Conservation (phyloP, 2,329 filamentous ascomycete genomes). For the Cercospora brassicicola region DNA sequence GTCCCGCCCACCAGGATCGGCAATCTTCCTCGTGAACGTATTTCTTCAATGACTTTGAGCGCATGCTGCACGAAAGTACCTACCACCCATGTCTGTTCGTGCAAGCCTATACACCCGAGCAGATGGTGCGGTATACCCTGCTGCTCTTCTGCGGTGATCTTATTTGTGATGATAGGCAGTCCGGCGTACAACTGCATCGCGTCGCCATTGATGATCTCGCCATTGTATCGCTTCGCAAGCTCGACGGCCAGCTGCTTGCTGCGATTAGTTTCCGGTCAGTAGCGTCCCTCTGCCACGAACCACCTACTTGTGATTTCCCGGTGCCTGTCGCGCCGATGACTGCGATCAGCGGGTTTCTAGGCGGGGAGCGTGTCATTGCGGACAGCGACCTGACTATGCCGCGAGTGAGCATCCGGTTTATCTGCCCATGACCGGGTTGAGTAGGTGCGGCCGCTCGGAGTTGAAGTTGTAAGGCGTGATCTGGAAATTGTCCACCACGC, state of each 20-base stretch:
- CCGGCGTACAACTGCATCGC: conserved; percentile 97
- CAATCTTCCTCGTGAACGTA: conserved; percentile 72
- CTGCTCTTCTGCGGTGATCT: conserved; percentile 73
- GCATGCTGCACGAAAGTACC: conserved; percentile 73
- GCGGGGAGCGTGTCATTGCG: conserved; percentile 29
- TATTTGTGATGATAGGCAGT: conserved; percentile 92
- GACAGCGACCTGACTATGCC: conserved; percentile 12
- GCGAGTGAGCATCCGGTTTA: conserved; percentile 11
- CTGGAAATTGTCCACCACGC: not conserved
- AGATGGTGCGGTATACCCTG: conserved; percentile 84
- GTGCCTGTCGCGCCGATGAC: conserved; percentile 89
- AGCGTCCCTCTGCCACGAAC: not conserved
- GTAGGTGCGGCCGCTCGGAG: not conserved
- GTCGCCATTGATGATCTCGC: conserved; percentile 95
- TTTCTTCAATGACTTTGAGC: conserved; percentile 69
- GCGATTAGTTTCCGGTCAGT: conserved; percentile 41
- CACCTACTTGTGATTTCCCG: conserved; percentile 80
- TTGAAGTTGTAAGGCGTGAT: conserved; percentile 12
- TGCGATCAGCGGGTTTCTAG: conserved; percentile 65
- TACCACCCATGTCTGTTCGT: conserved; percentile 81
- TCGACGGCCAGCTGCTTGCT: conserved; percentile 77
- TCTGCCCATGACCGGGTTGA: not conserved
- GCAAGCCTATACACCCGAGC: conserved; percentile 72
- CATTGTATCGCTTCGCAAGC: conserved; percentile 76
- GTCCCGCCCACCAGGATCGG: conserved; percentile 93